Percentiles rank a stretch among this genome's conserved stretches.
phyloP scores from a whole-genome alignment of 1,139 yeast species.

The Lodderomyces theae region DNA sequence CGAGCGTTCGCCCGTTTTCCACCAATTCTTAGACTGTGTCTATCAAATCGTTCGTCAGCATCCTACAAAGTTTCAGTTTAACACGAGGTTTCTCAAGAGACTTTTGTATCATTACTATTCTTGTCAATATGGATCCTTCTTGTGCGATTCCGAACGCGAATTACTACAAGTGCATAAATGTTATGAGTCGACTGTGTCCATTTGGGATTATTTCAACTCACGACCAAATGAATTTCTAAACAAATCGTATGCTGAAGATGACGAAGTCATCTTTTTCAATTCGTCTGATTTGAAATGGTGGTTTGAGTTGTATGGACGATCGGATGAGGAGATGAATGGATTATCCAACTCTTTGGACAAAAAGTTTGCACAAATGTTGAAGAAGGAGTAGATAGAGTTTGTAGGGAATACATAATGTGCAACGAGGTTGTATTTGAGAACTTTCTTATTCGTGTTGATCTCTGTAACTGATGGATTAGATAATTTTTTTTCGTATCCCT shows the following conservation, averaged over 20 bases:
- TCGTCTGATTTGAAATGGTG: constrained; percentile 76
- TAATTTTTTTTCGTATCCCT: background rate
- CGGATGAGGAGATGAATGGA: constrained; percentile 79
- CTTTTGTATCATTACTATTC: constrained; percentile 85
- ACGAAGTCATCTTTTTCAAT: constrained; percentile 64
- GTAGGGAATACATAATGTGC: background rate
- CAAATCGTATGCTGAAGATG: constrained; percentile 34
- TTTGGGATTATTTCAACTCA: constrained; percentile 91
- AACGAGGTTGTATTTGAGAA: no score
- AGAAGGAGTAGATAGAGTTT: background rate
- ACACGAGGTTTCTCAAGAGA: constrained; percentile 81
- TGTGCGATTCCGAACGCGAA: constrained; percentile 73
- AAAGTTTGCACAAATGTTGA: constrained; percentile 39
- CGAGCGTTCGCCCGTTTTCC: constrained; percentile 83
- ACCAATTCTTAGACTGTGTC: constrained; percentile 87
- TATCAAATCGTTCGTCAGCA: constrained; percentile 73
- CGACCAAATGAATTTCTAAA: constrained; percentile 71
- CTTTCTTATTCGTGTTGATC: no score
- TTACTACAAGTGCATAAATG: constrained; percentile 33
- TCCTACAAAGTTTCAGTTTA: constrained; percentile 77
- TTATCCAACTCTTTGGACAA: constrained; percentile 42
- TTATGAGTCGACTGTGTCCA: constrained; percentile 60
- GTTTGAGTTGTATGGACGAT: constrained; percentile 77
- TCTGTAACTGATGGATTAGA: background rate
- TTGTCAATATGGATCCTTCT: constrained; percentile 91